Base-by-base conservation (phyloP, 225 moss, liverwort and hornwort species). In the Rhytidiadelphus loreus region DNA sequence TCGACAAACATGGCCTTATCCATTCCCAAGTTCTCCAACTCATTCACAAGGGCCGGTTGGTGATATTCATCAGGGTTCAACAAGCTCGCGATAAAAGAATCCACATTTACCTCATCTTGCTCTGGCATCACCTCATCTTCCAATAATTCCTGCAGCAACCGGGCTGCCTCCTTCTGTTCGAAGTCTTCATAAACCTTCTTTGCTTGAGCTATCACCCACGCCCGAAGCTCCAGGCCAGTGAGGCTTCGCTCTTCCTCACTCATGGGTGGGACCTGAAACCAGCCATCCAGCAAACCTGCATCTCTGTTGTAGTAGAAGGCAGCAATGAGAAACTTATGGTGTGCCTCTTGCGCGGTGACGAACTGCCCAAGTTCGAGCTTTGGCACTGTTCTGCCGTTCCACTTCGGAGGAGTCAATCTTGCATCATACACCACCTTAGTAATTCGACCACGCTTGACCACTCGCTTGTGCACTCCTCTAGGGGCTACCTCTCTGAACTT, bases 391-490 rank as follows among this genome's bases (percentile, higher is more conserved):
- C n/a, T n/a, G 74, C 32, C 32, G 32, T 74, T 74, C 50, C 1
- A 2, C 0, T 1, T 46, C 1, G 48, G 48, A 30, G 74, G 74
- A 0, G 1, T 74, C 2, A 74, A 12, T 32, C 74, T 48, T 1
- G 74, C 4, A 1, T 74, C 46, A 6, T 29, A 73, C 30, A 73
- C 17, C 11, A 30, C 48, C 19, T 48, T 74, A 0, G 48, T 30
- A 0, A 48, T 48, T 48, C 32, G 19, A 1, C 50, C 30, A 7
- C 2, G 48, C 74, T 32, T 50, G 20, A 12, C 1, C 12, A 68
- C 32, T 17, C 20, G 11, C 10, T 19, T 2, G 35, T 35, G 6
- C 0, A 65, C 65, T 35, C 35, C 65, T 65, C 11, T 65, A 20
- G 20, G 20, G 20, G 65, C 20, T 35, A 35, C 65, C 65, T 35